Evolutionary conservation across 805 yeast genomes (phyloP).

Genomic region (Jamesozyma lodderae): DNA sequence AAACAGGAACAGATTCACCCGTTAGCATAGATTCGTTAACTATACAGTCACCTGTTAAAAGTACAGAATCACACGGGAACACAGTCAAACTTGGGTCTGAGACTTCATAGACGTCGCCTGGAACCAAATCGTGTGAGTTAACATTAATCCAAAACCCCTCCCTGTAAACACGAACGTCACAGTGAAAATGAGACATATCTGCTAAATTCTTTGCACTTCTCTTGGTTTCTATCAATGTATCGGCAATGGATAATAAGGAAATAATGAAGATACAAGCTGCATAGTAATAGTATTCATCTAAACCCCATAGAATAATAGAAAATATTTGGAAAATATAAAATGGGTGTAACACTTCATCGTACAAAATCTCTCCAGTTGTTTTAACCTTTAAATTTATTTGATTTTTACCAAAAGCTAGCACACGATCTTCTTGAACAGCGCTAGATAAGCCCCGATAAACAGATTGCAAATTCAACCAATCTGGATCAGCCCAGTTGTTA

Average conservation of each 20-base stretch:
- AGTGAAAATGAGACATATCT: slow-evolving; percentile 62
- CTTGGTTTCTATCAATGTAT: slow-evolving; percentile 81
- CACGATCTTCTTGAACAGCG: slow-evolving; percentile 58
- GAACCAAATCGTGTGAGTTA: slow-evolving; percentile 71
- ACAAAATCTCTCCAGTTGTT: slow-evolving; percentile 49
- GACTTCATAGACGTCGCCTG: slow-evolving; percentile 92
- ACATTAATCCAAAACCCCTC: slow-evolving; percentile 87
- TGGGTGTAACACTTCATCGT: slow-evolving; percentile 90
- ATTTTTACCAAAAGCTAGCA: slow-evolving; percentile 68
- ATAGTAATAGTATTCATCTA: slow-evolving; percentile 87
- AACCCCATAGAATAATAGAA: slow-evolving; percentile 83
- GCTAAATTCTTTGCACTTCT: slow-evolving; percentile 62
- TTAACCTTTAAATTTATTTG: slow-evolving; percentile 70
- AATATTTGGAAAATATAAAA: slow-evolving; percentile 92
- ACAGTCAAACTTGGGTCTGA: slow-evolving; percentile 68
- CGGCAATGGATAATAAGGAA: slow-evolving; percentile 68
- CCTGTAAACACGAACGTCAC: slow-evolving; percentile 82
- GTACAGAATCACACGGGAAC: slow-evolving; percentile 83
- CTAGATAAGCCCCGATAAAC: slow-evolving; percentile 61
- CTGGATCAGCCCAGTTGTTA: slow-evolving; percentile 74
- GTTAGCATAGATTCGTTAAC: slow-evolving; percentile 98
- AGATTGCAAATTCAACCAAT: slow-evolving; percentile 56
- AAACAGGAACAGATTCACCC: slow-evolving; percentile 96
- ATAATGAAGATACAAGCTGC: slow-evolving; percentile 87
- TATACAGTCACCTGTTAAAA: slow-evolving; percentile 86